Percentiles rank a stretch among this genome's conserved stretches.
Evolutionary conservation across 208 protist genomes (phyloP).

Genomic region (Crithidia brevicula): DNA sequence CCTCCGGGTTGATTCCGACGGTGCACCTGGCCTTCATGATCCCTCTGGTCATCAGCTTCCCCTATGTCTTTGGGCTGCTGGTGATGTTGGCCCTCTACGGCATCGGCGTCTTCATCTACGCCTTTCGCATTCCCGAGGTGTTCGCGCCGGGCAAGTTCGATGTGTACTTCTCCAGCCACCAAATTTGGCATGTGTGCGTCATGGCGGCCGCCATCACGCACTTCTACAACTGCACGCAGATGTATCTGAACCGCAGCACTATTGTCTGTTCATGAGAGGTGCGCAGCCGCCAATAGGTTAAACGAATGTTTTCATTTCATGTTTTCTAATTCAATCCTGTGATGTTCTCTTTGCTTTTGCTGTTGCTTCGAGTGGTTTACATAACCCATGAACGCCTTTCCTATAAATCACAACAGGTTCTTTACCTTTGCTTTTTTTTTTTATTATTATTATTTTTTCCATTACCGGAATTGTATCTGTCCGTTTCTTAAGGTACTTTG

Average conservation of each 20-base stretch:
- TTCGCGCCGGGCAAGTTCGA: constrained; percentile 79
- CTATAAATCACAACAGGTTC: too few relatives aligned
- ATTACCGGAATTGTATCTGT: too few relatives aligned
- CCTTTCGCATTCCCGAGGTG: constrained; percentile 75
- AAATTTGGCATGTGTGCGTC: constrained; percentile 88
- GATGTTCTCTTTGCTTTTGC: neutral
- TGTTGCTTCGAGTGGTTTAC: too few relatives aligned
- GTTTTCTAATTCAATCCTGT: neutral
- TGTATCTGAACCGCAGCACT: constrained; percentile 57
- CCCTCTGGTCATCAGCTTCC: constrained; percentile 38
- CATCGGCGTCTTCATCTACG: constrained; percentile 83
- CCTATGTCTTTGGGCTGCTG: constrained; percentile 59
- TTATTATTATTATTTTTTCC: too few relatives aligned
- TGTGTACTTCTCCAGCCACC: constrained; percentile 68
- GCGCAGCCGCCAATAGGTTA: too few relatives aligned
- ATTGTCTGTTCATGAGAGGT: constrained; percentile 34
- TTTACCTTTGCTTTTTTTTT: too few relatives aligned
- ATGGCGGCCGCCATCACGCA: constrained; percentile 75
- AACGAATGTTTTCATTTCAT: too few relatives aligned
- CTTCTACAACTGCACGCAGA: constrained; percentile 69
- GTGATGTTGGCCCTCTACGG: constrained; percentile 77
- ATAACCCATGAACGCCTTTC: too few relatives aligned
- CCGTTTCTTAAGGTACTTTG: too few relatives aligned
- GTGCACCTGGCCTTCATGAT: constrained; percentile 63
- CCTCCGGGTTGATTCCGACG: constrained; percentile 67